Evolutionary conservation across 306 rosid species (phyloP), one percentile per base, ranked within the genome.

Genomic region (Trichosanthes cucumerina): DNA sequence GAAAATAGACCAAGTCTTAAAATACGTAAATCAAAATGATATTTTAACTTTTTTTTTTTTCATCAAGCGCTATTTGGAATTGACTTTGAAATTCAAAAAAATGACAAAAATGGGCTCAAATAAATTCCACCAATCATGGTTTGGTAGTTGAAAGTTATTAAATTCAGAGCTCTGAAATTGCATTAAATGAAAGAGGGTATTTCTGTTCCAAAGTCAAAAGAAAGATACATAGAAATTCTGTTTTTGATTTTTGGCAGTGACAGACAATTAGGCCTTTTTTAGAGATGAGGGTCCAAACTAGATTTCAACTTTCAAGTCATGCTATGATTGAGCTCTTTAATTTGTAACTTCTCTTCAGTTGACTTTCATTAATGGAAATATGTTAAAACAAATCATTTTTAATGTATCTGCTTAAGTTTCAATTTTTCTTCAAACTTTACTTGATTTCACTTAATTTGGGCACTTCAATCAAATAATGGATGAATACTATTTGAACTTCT

Each of bases 171-270:
- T 24, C 2, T 3, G 16, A 23, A 59, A 8, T 38, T 38, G 53
- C 10, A 21, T 13, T 41, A 19, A n/a, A 9, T 9, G 53, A 69
- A 41, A 23, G 34, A 21, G 54, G 76, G n/a, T 13, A 70, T 21
- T 43, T 70, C 76, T 70, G 21, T 43, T 70, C 13, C 76, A 44
- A 70, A 70, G 76, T 70, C 76, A 70, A 70, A 70, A 70, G 38
- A 23, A 70, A 70, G n/a, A 70, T 43, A 23, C 6, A 70, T 24
- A 38, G 18, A 69, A 69, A 69, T 12, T 24, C 54, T 43, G 1
- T 38, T 6, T 5, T 70, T 14, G 10, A 33, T 28, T 62, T 60
- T 57, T 19, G 71, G 16, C 16, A 39, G 46, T 66, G 16, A 19
- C 47, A 66, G 16, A 19, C 47, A 66, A 66, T 7, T 8, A 6